Conservation (phyloP, 75 land plant genomes). For the Cupressus sempervirens region DNA sequence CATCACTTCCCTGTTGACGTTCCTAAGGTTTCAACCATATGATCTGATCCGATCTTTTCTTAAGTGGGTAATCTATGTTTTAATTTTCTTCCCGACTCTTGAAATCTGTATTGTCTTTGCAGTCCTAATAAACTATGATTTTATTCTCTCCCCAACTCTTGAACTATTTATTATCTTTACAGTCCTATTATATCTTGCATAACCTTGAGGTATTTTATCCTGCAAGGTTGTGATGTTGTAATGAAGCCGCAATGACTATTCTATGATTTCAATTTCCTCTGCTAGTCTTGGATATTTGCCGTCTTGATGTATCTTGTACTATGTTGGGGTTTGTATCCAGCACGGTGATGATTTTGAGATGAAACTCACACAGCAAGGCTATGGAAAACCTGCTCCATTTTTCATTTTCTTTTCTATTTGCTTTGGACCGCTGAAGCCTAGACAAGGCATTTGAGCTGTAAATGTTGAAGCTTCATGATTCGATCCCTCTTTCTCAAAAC, state of each 20-base stretch:
- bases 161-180: no score
- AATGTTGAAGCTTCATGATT: not conserved
- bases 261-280: no score
- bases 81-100: not conserved
- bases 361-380: not conserved
- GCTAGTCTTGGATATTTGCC: not conserved
- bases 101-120: not conserved
- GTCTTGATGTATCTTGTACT: not conserved
- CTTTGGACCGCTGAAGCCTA: not conserved
- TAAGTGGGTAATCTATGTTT: not conserved
- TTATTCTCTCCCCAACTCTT: no score
- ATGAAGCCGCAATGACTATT: not conserved
- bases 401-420: not conserved
- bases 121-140: no score
- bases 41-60: not conserved
- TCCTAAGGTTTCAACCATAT: slow-evolving; percentile 1
- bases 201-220: not conserved
- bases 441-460: not conserved
- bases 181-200: not conserved
- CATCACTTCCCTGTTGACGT: slow-evolving; percentile 6
- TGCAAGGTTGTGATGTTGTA: not conserved
- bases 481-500: not conserved
- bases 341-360: not conserved
- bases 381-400: not conserved
- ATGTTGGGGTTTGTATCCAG: not conserved